phyloP scores from a whole-genome alignment of 1,284 basidiomycete species.

The Pyrrhoderma noxium region DNA sequence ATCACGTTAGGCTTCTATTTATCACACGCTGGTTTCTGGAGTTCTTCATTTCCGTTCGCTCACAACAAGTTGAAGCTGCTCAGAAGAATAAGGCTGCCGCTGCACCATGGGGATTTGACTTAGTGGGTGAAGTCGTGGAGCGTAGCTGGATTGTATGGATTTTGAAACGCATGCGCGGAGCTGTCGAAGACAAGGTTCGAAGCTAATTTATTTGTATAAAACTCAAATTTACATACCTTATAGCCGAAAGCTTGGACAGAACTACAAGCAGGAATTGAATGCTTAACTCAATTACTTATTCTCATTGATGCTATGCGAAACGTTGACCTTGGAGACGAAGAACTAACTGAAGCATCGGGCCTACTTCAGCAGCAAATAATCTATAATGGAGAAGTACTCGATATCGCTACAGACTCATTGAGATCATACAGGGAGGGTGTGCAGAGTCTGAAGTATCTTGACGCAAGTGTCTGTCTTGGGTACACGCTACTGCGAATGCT shows the following conservation, averaged over 20 bases:
- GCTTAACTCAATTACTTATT: constrained; percentile 81
- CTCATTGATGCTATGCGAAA: constrained; percentile 65
- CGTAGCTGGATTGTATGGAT: constrained; percentile 85
- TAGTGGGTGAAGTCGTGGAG: constrained; percentile 80
- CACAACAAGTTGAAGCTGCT: constrained; percentile 33
- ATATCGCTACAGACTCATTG: constrained; percentile 74
- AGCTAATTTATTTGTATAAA: neutral
- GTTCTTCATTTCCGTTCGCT: constrained; percentile 66
- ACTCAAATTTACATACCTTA: constrained; percentile 12
- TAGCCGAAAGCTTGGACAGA: constrained; percentile 91
- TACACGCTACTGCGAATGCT: constrained; percentile 81
- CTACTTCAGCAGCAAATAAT: constrained; percentile 82
- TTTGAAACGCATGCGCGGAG: constrained; percentile 77
- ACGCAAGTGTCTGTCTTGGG: constrained; percentile 75
- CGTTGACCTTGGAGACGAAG: constrained; percentile 37
- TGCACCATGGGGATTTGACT: constrained; percentile 55
- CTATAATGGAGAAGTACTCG: constrained; percentile 89
- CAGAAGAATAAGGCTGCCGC: constrained; percentile 24
- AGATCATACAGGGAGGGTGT: constrained; percentile 69
- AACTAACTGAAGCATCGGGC: constrained; percentile 67
- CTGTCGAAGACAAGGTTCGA: constrained; percentile 81
- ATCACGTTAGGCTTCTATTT: constrained; percentile 79
- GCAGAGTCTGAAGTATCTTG: constrained; percentile 69
- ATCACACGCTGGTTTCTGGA: constrained; percentile 85
- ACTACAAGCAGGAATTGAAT: constrained; percentile 88